Evolutionary conservation across 2,329 filamentous ascomycete genomes (phyloP).

Genomic region (Diaporthe sp.): DNA sequence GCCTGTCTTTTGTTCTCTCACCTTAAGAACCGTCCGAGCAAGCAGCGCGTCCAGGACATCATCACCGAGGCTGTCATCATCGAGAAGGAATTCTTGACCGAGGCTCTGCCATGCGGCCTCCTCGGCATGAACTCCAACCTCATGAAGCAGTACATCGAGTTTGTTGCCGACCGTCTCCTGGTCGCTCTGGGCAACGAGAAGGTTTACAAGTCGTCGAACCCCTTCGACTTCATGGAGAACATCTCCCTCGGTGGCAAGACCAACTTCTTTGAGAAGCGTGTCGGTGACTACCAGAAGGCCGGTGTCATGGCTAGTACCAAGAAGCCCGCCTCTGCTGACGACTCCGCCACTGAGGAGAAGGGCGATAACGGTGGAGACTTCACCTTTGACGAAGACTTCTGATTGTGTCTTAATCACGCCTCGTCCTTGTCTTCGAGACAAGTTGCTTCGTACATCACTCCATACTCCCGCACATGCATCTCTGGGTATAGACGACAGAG

Average conservation of each 20-base stretch:
- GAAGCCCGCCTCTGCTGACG: slow-evolving; percentile 63
- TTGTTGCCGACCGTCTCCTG: slow-evolving; percentile 95
- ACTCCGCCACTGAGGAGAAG: slow-evolving; percentile 58
- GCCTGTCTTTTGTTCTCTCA: slow-evolving; percentile 98
- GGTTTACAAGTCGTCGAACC: slow-evolving; percentile 91
- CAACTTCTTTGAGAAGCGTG: slow-evolving; percentile 99
- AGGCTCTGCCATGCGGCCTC: slow-evolving; percentile 90
- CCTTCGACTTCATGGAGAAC: slow-evolving; percentile 99
- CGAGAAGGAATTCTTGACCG: slow-evolving; percentile 97
- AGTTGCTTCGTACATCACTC: slow-evolving; percentile 13
- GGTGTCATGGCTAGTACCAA: slow-evolving; percentile 96
- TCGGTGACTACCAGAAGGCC: slow-evolving; percentile 99
- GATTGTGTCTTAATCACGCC: slow-evolving; percentile 52
- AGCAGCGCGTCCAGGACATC: slow-evolving; percentile 83
- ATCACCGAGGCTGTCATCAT: slow-evolving; percentile 95
- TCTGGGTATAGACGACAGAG: slow-evolving; percentile 33
- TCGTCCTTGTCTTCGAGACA: slow-evolving; percentile 23
- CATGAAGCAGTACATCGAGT: slow-evolving; percentile 99
- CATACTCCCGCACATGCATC: slow-evolving; percentile 24
- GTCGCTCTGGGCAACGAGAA: slow-evolving; percentile 94
- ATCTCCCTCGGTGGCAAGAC: slow-evolving; percentile 99
- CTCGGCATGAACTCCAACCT: slow-evolving; percentile 97
- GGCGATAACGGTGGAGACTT: slow-evolving; percentile 80
- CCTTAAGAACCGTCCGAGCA: slow-evolving; percentile 88
- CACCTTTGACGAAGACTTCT: slow-evolving; percentile 97